A percentile compares a stretch with the other conserved stretches of the same genome.
These are phyloP conservation scores for Aspergillus niger DNA, from an alignment of 2,329 filamentous ascomycete species.

Conservation along the genomic window DNA sequence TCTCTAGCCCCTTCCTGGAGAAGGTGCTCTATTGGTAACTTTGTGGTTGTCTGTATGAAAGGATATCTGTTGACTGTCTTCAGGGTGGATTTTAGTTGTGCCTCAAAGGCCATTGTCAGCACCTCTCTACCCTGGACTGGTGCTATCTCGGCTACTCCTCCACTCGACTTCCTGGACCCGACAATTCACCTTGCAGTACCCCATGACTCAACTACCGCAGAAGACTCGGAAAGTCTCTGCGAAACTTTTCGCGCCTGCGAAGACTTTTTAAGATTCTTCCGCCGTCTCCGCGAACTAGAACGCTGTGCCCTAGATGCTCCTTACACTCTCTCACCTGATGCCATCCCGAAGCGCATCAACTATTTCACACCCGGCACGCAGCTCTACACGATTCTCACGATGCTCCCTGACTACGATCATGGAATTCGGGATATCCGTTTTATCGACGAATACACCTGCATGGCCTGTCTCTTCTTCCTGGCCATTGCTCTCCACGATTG, in stretches of 20 bases:
- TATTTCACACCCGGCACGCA: slow-evolving; percentile 27
- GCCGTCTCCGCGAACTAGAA: slow-evolving; percentile 29
- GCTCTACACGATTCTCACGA: slow-evolving; percentile 32
- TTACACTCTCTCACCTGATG: slow-evolving; percentile 7
- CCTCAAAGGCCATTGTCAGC: slow-evolving; percentile 32
- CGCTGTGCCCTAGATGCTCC: slow-evolving; percentile 21
- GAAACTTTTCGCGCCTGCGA: slow-evolving; percentile 31
- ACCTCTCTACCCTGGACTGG: slow-evolving; percentile 35
- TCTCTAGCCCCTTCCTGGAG: slow-evolving; percentile 31
- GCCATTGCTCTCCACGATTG: slow-evolving; percentile 32
- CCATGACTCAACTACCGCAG: slow-evolving; percentile 11
- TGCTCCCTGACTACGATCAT: slow-evolving; percentile 35
- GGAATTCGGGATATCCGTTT: slow-evolving; percentile 36
- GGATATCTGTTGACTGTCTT: slow-evolving; percentile 3
- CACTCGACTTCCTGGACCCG: slow-evolving; percentile 28
- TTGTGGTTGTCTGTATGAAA: neutral
- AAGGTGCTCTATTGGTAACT: slow-evolving; percentile 37
- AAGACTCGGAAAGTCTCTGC: slow-evolving; percentile 22
- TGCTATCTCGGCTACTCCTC: slow-evolving; percentile 25
- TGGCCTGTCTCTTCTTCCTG: slow-evolving; percentile 35
- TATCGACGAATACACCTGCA: slow-evolving; percentile 36
- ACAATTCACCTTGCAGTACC: slow-evolving; percentile 24
- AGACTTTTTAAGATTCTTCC: slow-evolving; percentile 36
- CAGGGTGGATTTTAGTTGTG: slow-evolving; percentile 38
- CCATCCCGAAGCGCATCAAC: slow-evolving; percentile 13